These are phyloP conservation scores for Paraphoma sp. DNA, from an alignment of 2,329 filamentous ascomycete species.

Conservation along the genomic window DNA sequence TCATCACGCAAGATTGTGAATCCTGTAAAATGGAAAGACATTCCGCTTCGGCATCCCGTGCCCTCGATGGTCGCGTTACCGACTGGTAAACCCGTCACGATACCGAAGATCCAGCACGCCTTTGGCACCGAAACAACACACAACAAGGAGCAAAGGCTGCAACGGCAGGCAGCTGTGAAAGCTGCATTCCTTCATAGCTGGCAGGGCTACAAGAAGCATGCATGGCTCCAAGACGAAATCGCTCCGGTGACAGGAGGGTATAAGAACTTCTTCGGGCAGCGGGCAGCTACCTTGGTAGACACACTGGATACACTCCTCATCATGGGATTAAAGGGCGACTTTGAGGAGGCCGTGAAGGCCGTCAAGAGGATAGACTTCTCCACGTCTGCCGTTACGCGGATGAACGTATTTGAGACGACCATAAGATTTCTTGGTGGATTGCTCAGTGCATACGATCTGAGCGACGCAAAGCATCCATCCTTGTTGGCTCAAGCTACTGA, in stretches of 20 bases:
- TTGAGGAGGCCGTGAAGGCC: conserved; percentile 60
- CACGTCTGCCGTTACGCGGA: conserved; percentile 40
- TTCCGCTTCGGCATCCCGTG: conserved; percentile 40
- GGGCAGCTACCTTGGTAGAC: conserved; percentile 67
- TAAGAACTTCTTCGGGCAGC: conserved; percentile 60
- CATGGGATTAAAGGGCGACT: conserved; percentile 65
- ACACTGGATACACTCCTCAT: conserved; percentile 68
- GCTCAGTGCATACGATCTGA: conserved; percentile 47
- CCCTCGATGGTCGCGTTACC: conserved; percentile 41
- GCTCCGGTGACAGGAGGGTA: conserved; percentile 56
- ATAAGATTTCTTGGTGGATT: conserved; percentile 50
- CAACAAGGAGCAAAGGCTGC: conserved; percentile 37
- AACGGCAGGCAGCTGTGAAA: conserved; percentile 44
- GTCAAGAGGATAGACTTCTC: conserved; percentile 63
- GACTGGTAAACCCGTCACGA: conserved; percentile 31
- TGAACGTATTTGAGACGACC: conserved; percentile 51
- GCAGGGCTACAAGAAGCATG: conserved; percentile 59
- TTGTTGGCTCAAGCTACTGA: conserved; percentile 50
- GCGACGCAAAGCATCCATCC: conserved; percentile 40
- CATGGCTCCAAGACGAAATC: conserved; percentile 63
- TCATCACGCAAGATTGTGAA: conserved; percentile 34
- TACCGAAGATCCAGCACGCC: conserved; percentile 48
- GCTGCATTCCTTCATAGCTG: conserved; percentile 49
- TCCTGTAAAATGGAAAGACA: conserved; percentile 43
- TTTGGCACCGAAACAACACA: conserved; percentile 44